phyloP scores from a whole-genome alignment of 2,329 filamentous ascomycete species.

The Trichoderma simmonsii region DNA sequence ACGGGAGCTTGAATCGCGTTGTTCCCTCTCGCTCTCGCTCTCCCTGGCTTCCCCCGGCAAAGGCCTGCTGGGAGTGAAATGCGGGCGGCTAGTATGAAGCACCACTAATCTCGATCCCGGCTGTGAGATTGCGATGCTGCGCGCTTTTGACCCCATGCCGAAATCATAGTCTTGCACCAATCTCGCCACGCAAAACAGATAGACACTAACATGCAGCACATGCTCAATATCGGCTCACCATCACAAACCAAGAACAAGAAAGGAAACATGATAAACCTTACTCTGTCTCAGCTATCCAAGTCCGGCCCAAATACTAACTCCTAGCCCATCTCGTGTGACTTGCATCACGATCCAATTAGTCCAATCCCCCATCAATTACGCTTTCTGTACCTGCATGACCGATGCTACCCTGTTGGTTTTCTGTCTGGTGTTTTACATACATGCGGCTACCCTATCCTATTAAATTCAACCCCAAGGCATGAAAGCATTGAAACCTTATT shows the following conservation, averaged over 20 bases:
- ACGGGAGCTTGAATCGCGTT: background rate
- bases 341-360: background rate
- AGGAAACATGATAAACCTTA: background rate
- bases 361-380: background rate
- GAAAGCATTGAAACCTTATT: background rate
- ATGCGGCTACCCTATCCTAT: background rate
- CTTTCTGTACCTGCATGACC: background rate
- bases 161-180: background rate
- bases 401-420: background rate
- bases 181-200: slow-evolving; percentile 4
- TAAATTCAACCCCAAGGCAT: background rate
- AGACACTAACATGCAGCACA: background rate
- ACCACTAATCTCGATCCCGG: slow-evolving; percentile 14
- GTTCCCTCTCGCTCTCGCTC: background rate
- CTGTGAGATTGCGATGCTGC: slow-evolving; percentile 14
- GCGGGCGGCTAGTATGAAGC: slow-evolving; percentile 10
- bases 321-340: background rate
- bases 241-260: background rate
- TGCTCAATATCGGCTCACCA: background rate
- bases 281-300: background rate
- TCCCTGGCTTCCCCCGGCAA: background rate
- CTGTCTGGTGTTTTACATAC: slow-evolving; percentile 5
- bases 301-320: background rate
- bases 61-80: background rate
- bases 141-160: background rate